phyloP scores from a whole-genome alignment of 768 basidiomycete species.

The Symmetrospora coprosmae region DNA sequence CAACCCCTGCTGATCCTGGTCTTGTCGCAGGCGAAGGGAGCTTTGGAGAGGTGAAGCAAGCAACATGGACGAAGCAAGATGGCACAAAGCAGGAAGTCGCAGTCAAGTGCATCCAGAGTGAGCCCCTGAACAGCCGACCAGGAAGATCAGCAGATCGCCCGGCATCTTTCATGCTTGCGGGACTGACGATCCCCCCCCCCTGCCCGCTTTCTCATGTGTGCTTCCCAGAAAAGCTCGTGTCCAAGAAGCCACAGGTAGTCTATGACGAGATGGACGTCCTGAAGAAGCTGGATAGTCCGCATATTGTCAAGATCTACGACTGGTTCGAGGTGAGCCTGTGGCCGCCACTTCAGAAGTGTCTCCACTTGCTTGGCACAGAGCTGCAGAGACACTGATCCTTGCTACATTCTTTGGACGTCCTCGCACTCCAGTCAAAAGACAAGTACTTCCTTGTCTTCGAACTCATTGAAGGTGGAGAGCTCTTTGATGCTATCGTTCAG shows the following conservation, averaged over 20 bases:
- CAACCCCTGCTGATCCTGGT: neutral
- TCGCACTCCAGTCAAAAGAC: constrained; percentile 45
- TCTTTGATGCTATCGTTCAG: constrained; percentile 73
- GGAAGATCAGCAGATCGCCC: too few species aligned
- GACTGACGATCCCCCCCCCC: too few species aligned
- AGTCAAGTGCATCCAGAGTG: constrained; percentile 83
- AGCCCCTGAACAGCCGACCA: constrained; percentile 82
- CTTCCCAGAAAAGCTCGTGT: too few species aligned
- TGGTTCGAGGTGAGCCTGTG: constrained; percentile 93
- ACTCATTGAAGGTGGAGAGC: constrained; percentile 82
- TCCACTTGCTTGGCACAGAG: too few species aligned
- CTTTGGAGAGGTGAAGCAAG: constrained; percentile 23
- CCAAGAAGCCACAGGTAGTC: too few species aligned
- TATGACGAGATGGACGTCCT: constrained; percentile 88
- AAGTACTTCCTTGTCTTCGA: constrained; percentile 66
- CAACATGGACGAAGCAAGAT: constrained; percentile 18
- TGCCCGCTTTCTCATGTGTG: too few species aligned
- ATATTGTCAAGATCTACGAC: constrained; percentile 89
- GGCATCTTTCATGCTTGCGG: too few species aligned
- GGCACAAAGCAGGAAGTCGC: constrained; percentile 43
- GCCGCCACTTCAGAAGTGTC: too few species aligned
- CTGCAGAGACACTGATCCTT: too few species aligned
- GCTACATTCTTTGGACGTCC: too few species aligned
- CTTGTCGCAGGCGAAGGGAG: neutral
- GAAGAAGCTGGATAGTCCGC: constrained; percentile 68